Base-by-base conservation (phyloP, 148 eudicot species). In the Persicaria maculosa region DNA sequence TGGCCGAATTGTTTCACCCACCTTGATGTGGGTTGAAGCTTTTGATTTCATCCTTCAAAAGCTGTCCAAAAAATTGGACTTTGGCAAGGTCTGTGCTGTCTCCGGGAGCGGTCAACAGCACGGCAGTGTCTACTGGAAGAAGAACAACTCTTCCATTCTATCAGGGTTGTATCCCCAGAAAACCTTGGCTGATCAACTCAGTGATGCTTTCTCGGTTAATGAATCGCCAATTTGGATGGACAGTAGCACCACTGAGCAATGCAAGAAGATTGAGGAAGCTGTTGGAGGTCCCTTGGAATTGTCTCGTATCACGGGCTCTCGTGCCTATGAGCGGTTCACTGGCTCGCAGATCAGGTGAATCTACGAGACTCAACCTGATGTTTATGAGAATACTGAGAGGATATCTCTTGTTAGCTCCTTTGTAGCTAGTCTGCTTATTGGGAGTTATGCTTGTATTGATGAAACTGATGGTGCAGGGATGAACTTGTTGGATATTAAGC, bases 161-260 rank as follows among this genome's bases (percentile, higher is more conserved):
- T 85, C 88, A 9, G 83, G 88, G 4, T 86, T 92, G 84, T 90
- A 95, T 82, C 77, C 89, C 5, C 81, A 85, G 62, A 87, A 85
- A 68, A 48, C 73, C 40, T 76, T 95, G 75, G 82, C 80, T 68
- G 93, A 89, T 50, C 98, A 90, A 80, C 80, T 92, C 12, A 45
- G 65, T 44, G 88, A 90, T 57, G 92, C 94, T 10, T 92, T 95
- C 82, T 89, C 97, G 0, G 70, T 73, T 0, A 84, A 82, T 25
- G 97, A 95, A 74, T 92, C 96, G 3, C 97, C 99, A 0, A 84
- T 92, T 75, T 95, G 99, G 99, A 95, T 95, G 99, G 99, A 95
- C 78, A 81, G 97, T 65, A 85, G 94, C 82, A 95, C 94, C 8
- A 92, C 97, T 6, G 89, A 95, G 74, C 99, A 95, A 76, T 95